Base-by-base conservation (phyloP, 306 rosid species). In the Malus sylvestris region DNA sequence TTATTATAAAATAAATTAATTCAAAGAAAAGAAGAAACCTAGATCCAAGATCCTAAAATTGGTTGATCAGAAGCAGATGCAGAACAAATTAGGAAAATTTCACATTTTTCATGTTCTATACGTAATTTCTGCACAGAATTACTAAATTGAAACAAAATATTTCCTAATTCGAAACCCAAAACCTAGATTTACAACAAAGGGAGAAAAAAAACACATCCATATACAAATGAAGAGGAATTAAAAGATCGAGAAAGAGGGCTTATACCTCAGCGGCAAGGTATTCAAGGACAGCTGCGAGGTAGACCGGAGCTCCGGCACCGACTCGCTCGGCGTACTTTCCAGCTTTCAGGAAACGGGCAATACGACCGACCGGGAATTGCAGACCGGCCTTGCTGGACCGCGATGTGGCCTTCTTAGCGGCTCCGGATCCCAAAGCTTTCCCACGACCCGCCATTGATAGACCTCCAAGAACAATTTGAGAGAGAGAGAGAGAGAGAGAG, bases 301-400 rank as follows among this genome's bases (percentile, higher is more conserved):
- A 91, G 0, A 94, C 98, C 2, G 98, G 98, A 70, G 98, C 96
- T 15, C 97, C 98, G 15, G 97, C 93, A 3, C 98, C 97, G 4
- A 94, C 96, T 6, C 97, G 89, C 75, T 94, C 95, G 6, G 98
- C 97, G 40, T 94, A 94, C 77, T 91, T 94, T 1, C 98, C 98
- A 27, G 94, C 94, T 33, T 94, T 94, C 79, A 94, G 81, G 33
- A 90, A 91, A 19, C 98, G 86, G 5, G 97, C 98, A 14, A 94
- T 91, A 83, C 98, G 96, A 11, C 97, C 98, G 10, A 93, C 98
- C 0, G 98, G 97, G 30, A 93, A 93, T 64, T 93, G 98, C 16
- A 93, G 81, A 0, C 98, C 98, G 3, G 98, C 98, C 71, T 93
- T 93, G 86, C 91, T 90, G 38, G 96, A 90, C 73, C 98, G 82